Conservation (phyloP, 441 rosid genomes). For the Arabidopsis hybrid region DNA sequence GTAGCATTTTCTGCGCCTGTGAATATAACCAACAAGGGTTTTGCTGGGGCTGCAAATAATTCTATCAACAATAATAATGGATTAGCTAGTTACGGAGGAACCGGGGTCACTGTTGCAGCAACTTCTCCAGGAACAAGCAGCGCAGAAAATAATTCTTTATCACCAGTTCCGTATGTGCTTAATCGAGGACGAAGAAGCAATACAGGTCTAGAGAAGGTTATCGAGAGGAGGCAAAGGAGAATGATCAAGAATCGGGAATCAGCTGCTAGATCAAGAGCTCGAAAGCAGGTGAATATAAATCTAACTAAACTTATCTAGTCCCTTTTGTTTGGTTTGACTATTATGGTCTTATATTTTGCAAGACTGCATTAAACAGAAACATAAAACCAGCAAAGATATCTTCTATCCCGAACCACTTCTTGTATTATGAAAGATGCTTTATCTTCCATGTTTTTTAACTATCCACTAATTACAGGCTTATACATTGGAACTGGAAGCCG, state of each 20-base stretch:
- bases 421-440: slow-evolving; percentile 6
- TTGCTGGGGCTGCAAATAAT: slow-evolving; percentile 32
- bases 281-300: slow-evolving; percentile 65
- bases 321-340: slow-evolving; percentile 14
- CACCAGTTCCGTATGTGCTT: slow-evolving; percentile 67
- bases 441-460: neutral
- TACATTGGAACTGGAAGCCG: slow-evolving; percentile 74
- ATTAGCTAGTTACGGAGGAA: slow-evolving; percentile 31
- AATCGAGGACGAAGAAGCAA: slow-evolving; percentile 63
- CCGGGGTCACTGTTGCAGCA: slow-evolving; percentile 46
- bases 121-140: slow-evolving; percentile 51
- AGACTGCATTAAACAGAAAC: neutral
- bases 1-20: slow-evolving; percentile 49
- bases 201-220: slow-evolving; percentile 69
- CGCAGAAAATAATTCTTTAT: slow-evolving; percentile 54
- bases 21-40: slow-evolving; percentile 40
- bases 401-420: slow-evolving; percentile 21
- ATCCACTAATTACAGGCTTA: slow-evolving; percentile 62
- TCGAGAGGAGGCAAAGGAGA: slow-evolving; percentile 82
- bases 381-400: slow-evolving; percentile 7
- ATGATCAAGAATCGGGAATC: slow-evolving; percentile 87
- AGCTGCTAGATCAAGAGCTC: slow-evolving; percentile 85
- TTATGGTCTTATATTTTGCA: neutral
- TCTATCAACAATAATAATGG: slow-evolving; percentile 40
- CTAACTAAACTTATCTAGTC: neutral